phyloP scores from a whole-genome alignment of 805 yeast species.

The Candida berthetii region DNA sequence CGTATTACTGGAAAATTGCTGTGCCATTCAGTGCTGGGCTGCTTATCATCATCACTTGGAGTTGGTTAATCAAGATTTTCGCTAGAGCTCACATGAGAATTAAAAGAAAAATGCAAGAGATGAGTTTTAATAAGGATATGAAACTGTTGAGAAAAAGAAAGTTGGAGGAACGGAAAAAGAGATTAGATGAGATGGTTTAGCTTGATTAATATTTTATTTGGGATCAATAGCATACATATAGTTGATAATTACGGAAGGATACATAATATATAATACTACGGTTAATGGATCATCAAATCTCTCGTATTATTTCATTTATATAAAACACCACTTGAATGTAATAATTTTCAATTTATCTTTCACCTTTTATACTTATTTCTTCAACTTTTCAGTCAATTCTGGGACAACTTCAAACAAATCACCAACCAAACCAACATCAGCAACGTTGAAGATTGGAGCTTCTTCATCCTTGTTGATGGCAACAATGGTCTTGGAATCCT shows the following conservation, averaged over 20 bases:
- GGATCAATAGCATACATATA: too few species aligned
- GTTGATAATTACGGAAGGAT: too few species aligned
- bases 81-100: neutral
- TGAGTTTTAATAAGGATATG: neutral
- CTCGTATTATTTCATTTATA: too few species aligned
- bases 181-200: neutral
- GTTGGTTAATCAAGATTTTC: conserved; percentile 2
- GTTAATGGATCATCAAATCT: too few species aligned
- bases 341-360: too few species aligned
- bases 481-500: conserved; percentile 88
- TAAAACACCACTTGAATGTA: too few species aligned
- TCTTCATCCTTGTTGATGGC: conserved; percentile 94
- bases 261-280: too few species aligned
- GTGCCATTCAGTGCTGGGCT: conserved; percentile 32
- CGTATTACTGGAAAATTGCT: conserved; percentile 21
- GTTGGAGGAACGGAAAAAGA: neutral
- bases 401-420: conserved; percentile 85
- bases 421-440: conserved; percentile 87
- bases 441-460: conserved; percentile 86
- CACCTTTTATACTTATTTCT: neutral
- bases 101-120: conserved; percentile 2
- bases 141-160: neutral
- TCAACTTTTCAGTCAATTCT: conserved; percentile 67
- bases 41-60: conserved; percentile 29
- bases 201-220: neutral